Percentiles rank a stretch among this genome's conserved stretches.
phyloP scores from a whole-genome alignment of 2,329 filamentous ascomycete species.

The Colletotrichum eleusines region DNA sequence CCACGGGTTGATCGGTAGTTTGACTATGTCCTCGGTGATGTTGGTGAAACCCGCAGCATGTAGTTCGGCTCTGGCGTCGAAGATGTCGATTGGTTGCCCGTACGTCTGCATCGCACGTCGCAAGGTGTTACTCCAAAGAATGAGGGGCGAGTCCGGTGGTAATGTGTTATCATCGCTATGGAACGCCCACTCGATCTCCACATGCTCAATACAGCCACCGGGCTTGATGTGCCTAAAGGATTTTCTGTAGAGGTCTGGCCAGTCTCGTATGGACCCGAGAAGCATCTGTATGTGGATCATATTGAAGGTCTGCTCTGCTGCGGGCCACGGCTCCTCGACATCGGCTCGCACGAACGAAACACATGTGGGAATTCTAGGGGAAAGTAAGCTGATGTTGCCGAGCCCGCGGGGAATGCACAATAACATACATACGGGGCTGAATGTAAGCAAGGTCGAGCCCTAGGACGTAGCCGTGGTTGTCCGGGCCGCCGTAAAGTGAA shows the following conservation, averaged over 20 bases:
- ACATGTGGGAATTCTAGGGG: slow-evolving; percentile 75
- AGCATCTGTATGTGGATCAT: slow-evolving; percentile 86
- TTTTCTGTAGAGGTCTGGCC: slow-evolving; percentile 80
- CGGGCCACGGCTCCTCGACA: slow-evolving; percentile 79
- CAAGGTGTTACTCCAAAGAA: slow-evolving; percentile 77
- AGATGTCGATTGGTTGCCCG: slow-evolving; percentile 73
- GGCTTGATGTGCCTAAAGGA: slow-evolving; percentile 74
- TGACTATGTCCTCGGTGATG: slow-evolving; percentile 76
- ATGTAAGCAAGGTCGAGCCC: slow-evolving; percentile 56
- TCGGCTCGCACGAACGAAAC: slow-evolving; percentile 78
- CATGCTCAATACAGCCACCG: slow-evolving; percentile 84
- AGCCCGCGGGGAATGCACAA: not conserved
- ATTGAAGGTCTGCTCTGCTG: slow-evolving; percentile 72
- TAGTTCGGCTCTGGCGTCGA: slow-evolving; percentile 64
- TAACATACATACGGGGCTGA: slow-evolving; percentile 58
- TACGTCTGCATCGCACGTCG: slow-evolving; percentile 75
- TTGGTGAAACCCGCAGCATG: slow-evolving; percentile 82
- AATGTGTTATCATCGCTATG: slow-evolving; percentile 76
- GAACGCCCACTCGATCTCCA: slow-evolving; percentile 88
- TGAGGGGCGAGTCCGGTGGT: slow-evolving; percentile 67
- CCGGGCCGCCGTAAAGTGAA: slow-evolving; percentile 27
- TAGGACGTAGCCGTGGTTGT: slow-evolving; percentile 49
- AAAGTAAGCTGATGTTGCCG: slow-evolving; percentile 31
- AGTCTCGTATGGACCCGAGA: slow-evolving; percentile 81
- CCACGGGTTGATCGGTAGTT: slow-evolving; percentile 82